Evolutionary conservation across 805 yeast genomes (phyloP).

Genomic region (Starmerella asiatica): DNA sequence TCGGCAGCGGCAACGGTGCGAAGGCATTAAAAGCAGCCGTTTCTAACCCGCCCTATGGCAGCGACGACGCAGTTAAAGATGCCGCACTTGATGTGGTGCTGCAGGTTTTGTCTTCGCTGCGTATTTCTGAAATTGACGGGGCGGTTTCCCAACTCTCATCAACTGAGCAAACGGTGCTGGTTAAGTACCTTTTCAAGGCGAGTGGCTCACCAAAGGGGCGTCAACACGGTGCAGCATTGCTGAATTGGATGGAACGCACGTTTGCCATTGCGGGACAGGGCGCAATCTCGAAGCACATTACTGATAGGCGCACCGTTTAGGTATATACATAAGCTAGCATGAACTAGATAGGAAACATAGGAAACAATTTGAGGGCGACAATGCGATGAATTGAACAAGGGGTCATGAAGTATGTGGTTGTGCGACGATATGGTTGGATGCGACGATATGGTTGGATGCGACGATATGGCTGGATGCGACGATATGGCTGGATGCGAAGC

Average conservation of each 20-base stretch:
- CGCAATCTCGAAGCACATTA: constrained; percentile 70
- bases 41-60: constrained; percentile 71
- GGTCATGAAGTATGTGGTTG: too few species aligned
- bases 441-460: too few species aligned
- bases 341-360: neutral
- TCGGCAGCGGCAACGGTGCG: constrained; percentile 58
- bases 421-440: neutral
- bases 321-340: neutral
- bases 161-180: constrained; percentile 60
- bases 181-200: constrained; percentile 75
- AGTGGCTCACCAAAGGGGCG: constrained; percentile 50
- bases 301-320: constrained; percentile 71
- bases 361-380: neutral
- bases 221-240: constrained; percentile 72
- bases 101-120: constrained; percentile 55
- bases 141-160: constrained; percentile 46
- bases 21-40: constrained; percentile 55
- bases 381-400: neutral
- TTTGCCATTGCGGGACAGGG: constrained; percentile 78
- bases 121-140: constrained; percentile 50
- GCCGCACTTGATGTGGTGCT: constrained; percentile 44
- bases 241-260: constrained; percentile 87
- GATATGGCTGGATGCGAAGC: too few species aligned
- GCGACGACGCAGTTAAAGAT: constrained; percentile 42
- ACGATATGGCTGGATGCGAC: too few species aligned